Base-by-base conservation (phyloP, 1,284 basidiomycete species). In the Irpex sp. region DNA sequence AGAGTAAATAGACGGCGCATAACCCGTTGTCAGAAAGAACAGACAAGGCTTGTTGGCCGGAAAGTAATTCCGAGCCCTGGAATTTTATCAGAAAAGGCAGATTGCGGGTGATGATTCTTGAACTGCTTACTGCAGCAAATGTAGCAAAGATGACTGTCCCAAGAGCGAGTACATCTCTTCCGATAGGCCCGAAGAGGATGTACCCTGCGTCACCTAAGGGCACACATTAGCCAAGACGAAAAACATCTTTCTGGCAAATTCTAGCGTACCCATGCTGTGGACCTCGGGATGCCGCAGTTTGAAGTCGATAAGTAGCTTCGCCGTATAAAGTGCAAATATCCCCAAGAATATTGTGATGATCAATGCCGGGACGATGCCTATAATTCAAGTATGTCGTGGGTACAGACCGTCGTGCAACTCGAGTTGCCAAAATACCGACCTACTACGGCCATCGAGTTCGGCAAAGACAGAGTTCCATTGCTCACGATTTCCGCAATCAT, bases 401-500 rank as follows among this genome's bases (percentile, higher is more conserved):
- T n/a, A 15, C 47, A 38, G 8, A 44, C 37, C 67, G 26, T 13
- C 26, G 17, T 7, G 34, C 47, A 37, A 15, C 17, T 49, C 13
- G 11, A 36, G 36, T 62, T 31, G 9, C 38, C 15, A 37, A n/a
- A 11, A 40, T 57, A 58, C 70, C 44, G 64, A 82, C 84, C 84
- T 56, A 85, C 80, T 4, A 80, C 79, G 19, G 82, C 81, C 67
- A 86, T 79, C 1, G 83, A 77, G 59, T 80, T 82, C 0, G 85
- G 84, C 4, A 85, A 75, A 13, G 83, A 84, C 15, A 86, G 72
- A 76, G 85, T 83, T 13, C 85, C 85, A 70, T 85, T 84, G 68
- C 82, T 83, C 58, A 86, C 82, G 36, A 85, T 84, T 66, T 84
- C 81, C 55, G 83, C 82, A 63, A 85, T 85, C 84, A 86, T 85